Percentiles rank a stretch among this genome's conserved stretches.
Conservation (phyloP, 2,329 filamentous ascomycete genomes). For the Scedosporium apiospermum region DNA sequence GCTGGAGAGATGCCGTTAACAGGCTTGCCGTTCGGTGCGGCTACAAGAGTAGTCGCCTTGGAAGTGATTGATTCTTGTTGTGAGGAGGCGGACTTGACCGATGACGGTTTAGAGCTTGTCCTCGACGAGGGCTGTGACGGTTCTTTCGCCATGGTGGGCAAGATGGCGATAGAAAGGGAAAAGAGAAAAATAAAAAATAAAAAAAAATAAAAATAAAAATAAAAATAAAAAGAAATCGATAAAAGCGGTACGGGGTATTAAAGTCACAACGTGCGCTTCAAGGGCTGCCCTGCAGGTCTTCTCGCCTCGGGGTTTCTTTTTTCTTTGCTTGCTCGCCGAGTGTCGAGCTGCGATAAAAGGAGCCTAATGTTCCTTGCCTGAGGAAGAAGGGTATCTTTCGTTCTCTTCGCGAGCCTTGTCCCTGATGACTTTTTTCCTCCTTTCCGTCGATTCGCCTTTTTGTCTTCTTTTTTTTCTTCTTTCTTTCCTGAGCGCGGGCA, state of each 20-base stretch:
- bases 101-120: conserved; percentile 38
- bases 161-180: neutral
- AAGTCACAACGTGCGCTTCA: neutral
- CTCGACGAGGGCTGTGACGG: neutral
- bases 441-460: neutral
- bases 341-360: neutral
- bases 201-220: neutral
- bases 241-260: neutral
- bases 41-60: conserved; percentile 30
- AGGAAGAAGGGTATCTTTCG: neutral
- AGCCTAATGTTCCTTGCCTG: neutral
- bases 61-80: conserved; percentile 31
- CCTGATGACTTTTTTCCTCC: neutral
- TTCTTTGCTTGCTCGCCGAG: neutral
- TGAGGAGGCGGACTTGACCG: conserved; percentile 28
- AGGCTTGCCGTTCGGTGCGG: conserved; percentile 31
- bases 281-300: neutral
- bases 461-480: neutral
- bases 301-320: neutral
- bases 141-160: neutral
- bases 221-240: neutral
- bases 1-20: conserved; percentile 9
- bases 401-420: neutral
- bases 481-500: neutral
- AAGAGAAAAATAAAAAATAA: neutral